A percentile compares a stretch with the other conserved stretches of the same genome.
Evolutionary conservation across 2,329 filamentous ascomycete genomes (phyloP).

Genomic region (Botryotinia convoluta): DNA sequence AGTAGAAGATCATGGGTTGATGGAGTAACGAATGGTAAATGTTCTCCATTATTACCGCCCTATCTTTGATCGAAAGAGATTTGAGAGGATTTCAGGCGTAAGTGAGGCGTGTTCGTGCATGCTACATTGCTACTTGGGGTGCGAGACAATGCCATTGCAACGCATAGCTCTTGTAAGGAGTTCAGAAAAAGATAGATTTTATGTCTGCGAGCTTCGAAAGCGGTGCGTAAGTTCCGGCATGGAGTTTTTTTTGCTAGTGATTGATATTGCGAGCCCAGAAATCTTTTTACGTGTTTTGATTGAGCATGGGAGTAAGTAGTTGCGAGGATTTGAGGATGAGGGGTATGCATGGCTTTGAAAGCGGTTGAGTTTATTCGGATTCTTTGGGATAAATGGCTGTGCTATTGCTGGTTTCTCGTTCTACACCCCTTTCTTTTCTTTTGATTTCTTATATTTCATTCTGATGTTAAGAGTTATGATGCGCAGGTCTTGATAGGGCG

Average conservation of each 20-base stretch:
- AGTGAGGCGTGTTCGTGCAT: background rate
- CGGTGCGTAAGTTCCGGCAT: accelerated
- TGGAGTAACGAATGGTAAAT: background rate
- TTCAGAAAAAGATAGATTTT: background rate
- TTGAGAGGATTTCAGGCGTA: accelerated
- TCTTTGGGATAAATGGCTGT: background rate
- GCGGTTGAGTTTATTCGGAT: background rate
- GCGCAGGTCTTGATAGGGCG: background rate
- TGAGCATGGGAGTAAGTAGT: background rate
- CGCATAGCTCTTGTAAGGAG: background rate
- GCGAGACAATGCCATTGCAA: background rate
- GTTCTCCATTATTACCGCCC: background rate
- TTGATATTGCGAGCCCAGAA: background rate
- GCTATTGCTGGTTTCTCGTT: background rate
- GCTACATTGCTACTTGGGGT: background rate
- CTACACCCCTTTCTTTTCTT: background rate
- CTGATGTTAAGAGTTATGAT: background rate
- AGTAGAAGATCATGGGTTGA: background rate
- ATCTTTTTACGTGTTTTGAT: background rate
- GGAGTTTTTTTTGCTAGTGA: background rate
- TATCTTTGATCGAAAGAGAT: background rate
- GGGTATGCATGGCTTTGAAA: background rate
- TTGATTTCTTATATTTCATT: too few species aligned
- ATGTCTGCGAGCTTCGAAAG: background rate
- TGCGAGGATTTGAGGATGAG: background rate